Base-by-base conservation (phyloP, 331 rosid species). In the Malus hybrid region DNA sequence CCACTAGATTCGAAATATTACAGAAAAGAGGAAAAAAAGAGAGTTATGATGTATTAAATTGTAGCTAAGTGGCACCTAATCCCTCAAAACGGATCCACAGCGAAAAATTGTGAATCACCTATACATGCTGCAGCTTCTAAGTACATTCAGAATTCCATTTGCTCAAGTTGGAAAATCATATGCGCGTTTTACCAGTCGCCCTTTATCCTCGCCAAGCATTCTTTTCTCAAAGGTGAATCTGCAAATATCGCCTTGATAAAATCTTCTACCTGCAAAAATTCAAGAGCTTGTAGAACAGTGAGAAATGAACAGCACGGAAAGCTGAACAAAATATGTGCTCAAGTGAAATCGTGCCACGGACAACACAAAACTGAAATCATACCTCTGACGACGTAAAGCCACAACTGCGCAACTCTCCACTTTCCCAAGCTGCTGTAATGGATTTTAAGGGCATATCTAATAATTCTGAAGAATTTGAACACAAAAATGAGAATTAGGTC, bases 381-480 rank as follows among this genome's bases (percentile, higher is more conserved):
- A 91, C 99, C 99, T 94, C 92, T 22, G 85, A 78, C 39, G 18
- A 26, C 3, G 91, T 82, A 85, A 94, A 94, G 68, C 93, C 88
- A 72, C 90, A 83, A 52, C 67, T 73, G 48, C 66, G 71, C 71
- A 94, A 75, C 68, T 87, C 89, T 73, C 86, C 84, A 75, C 83
- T 86, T 90, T 92, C 97, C 99, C 97, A 94, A 73, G 88, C 85
- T n/a, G 84, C 68, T 10, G 89, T 94, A 66, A 94, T 81, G 39
- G 96, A 92, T 80, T 85, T 93, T 33, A 94, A 81, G 79, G 99
- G 90, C 96, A 92, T 90, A 53, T 94, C 99, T 80, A 94, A 81
- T 74, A 94, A 81, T 75, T 90, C 99, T 90, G 95, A 36, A 72
- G 62, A 36, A 77, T 75, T 22, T 29, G 71, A 81, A 64, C 6